Base-by-base conservation (phyloP, 768 basidiomycete species). In the Kwoniella sp. region DNA sequence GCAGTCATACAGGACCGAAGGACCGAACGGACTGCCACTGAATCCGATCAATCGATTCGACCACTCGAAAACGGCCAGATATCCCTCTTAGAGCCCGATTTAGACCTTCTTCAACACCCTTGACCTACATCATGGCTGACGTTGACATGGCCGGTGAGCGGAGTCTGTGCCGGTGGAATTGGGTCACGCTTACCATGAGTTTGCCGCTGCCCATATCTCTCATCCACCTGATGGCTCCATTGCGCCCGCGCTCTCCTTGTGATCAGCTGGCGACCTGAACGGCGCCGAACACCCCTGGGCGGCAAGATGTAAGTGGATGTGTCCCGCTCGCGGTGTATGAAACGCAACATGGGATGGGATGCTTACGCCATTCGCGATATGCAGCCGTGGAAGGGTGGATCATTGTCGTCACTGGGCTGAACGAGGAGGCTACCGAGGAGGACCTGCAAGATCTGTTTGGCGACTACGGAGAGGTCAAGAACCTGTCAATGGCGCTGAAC, bases 381-480 rank as follows among this genome's bases (percentile, higher is more conserved):
- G 62, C 65, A 99, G 93, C 93, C 45, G 90, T 99, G 10, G 93
- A 99, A 74, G 93, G 93, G 41, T 99, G 93, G 92, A 96, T 99
- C 50, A 88, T 99, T 38, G 80, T 98, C 47, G 89, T 93, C 44
- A 95, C 90, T 29, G 88, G 88, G 60, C 88, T 99, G 6, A 93
- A 99, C 69, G 95, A 98, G 75, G 95, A 99, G 73, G 88, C 95
- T 5, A 92, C 90, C 0, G 95, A 99, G 70, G 95, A 99, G 70
- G 95, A 99, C 63, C 80, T 99, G 12, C 85, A 83, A 37, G 95
- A 99, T 78, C 89, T 91, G 70, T 99, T 99, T 73, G 85, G 84
- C 31, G 95, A 98, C 61, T 98, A 82, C 66, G 95, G 95, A 47
- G 90, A 95, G 73, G 91, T 99, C 59, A 93, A 95, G 80, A 98